Evolutionary conservation across 2,329 filamentous ascomycete genomes (phyloP).

Genomic region (Thelonectria blattea): DNA sequence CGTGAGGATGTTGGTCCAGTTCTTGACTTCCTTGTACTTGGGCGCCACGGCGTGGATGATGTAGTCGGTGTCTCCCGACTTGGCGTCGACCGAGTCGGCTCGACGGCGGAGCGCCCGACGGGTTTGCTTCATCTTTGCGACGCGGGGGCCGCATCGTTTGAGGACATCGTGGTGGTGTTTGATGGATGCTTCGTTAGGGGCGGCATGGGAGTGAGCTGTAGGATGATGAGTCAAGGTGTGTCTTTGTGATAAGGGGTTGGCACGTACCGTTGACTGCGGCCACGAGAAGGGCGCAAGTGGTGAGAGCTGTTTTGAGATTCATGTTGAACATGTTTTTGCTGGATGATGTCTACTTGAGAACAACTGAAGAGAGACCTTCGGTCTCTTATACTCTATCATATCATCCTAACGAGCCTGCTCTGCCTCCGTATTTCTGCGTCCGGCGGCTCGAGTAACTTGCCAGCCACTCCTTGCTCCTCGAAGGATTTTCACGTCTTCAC

Average conservation of each 20-base stretch:
- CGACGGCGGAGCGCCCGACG: not conserved
- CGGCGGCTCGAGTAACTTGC: too few species aligned
- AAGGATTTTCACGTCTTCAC: not conserved
- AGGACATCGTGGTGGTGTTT: not conserved
- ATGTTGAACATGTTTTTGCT: not conserved
- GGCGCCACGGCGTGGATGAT: constrained; percentile 9
- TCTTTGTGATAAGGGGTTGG: too few species aligned
- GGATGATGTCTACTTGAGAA: not conserved
- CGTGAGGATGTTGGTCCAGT: constrained; percentile 16
- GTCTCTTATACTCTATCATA: not conserved
- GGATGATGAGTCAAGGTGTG: not conserved
- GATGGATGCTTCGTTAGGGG: not conserved
- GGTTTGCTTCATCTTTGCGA: not conserved
- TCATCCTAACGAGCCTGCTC: too few species aligned
- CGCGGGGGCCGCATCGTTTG: not conserved
- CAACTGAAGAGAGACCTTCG: not conserved
- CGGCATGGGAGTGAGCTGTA: not conserved
- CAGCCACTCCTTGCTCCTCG: not conserved
- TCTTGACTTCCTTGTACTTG: constrained; percentile 16
- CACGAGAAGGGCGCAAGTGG: not conserved
- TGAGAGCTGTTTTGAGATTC: not conserved
- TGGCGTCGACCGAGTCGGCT: not conserved
- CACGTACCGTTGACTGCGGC: not conserved
- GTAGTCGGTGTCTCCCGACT: constrained; percentile 7
- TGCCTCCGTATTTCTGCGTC: too few species aligned